phyloP scores from a whole-genome alignment of 1,139 yeast genomes.

The Geotrichum reessii region DNA sequence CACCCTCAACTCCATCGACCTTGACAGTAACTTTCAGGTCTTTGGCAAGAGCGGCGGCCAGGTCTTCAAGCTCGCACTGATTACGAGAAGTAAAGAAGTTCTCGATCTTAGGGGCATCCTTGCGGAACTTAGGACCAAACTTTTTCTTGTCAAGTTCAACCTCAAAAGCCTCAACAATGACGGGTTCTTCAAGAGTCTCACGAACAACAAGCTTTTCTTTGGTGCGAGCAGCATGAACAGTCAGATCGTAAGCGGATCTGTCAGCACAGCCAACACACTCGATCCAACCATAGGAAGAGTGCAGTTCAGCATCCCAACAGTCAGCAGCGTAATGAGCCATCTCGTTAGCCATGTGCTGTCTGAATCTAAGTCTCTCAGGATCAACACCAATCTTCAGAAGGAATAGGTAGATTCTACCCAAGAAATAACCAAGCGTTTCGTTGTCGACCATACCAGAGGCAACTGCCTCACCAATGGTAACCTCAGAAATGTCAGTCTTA shows the following conservation, averaged over 20 bases:
- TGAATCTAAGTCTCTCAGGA: conserved; percentile 75
- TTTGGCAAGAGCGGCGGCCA: conserved; percentile 59
- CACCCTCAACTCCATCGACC: conserved; percentile 56
- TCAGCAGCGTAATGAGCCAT: conserved; percentile 99
- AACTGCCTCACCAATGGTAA: conserved; percentile 88
- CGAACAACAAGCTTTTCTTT: conserved; percentile 93
- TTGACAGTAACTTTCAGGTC: conserved; percentile 61
- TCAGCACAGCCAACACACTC: conserved; percentile 99
- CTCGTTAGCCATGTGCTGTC: conserved; percentile 98
- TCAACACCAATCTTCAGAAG: conserved; percentile 88
- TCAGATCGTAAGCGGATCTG: conserved; percentile 94
- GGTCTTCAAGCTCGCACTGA: conserved; percentile 78
- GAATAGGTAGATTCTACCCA: conserved; percentile 86
- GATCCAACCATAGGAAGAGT: conserved; percentile 96
- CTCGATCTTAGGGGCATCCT: conserved; percentile 91
- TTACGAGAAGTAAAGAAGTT: conserved; percentile 69
- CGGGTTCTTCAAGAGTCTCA: conserved; percentile 78
- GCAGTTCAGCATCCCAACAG: conserved; percentile 99
- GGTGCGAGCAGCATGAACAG: conserved; percentile 92
- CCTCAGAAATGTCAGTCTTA: conserved; percentile 56
- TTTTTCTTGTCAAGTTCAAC: conserved; percentile 86
- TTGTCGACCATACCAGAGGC: conserved; percentile 83
- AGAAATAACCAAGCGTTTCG: conserved; percentile 93
- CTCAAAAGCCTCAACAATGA: conserved; percentile 75
- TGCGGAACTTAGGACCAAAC: conserved; percentile 96